Conservation (phyloP, 2,329 filamentous ascomycete genomes). For the Dichotomopilus funicola region DNA sequence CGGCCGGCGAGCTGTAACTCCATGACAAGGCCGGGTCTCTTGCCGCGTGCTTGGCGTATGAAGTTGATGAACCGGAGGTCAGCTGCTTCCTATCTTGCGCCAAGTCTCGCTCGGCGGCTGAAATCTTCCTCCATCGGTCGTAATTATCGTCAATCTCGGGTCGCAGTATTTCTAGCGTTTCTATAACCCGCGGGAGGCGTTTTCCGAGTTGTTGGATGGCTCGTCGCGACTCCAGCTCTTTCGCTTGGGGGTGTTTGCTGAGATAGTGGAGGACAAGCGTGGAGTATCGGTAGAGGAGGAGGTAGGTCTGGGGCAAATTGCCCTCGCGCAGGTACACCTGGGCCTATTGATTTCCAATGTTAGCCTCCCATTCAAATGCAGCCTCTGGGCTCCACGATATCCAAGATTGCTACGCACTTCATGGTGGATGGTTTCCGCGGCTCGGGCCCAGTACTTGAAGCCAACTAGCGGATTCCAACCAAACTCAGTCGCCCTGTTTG, state of each 20-base stretch:
- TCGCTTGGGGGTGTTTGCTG: constrained; percentile 67
- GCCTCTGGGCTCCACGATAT: background rate
- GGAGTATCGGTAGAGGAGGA: constrained; percentile 85
- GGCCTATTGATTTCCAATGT: constrained; percentile 49
- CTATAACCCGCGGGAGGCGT: constrained; percentile 52
- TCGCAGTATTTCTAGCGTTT: constrained; percentile 70
- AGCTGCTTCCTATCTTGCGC: constrained; percentile 9
- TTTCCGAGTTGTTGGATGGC: constrained; percentile 49
- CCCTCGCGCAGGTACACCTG: constrained; percentile 78
- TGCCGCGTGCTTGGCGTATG: constrained; percentile 44
- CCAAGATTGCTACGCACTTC: constrained; percentile 51
- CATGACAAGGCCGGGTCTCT: constrained; percentile 54
- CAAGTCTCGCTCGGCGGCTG: constrained; percentile 31
- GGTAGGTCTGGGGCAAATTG: constrained; percentile 81
- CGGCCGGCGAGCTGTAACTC: constrained; percentile 36
- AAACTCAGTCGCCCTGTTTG: constrained; percentile 68
- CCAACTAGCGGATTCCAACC: constrained; percentile 72
- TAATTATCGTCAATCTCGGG: constrained; percentile 68
- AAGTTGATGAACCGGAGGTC: constrained; percentile 20
- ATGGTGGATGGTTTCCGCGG: constrained; percentile 70
- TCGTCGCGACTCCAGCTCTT: constrained; percentile 56
- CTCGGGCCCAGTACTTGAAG: constrained; percentile 74
- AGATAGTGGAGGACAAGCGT: constrained; percentile 74
- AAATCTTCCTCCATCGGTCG: constrained; percentile 57
- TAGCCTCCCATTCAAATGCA: constrained; percentile 8